Evolutionary conservation across 192 early-diverging fungal species (phyloP).

Genomic region (Coemansia interrupta): DNA sequence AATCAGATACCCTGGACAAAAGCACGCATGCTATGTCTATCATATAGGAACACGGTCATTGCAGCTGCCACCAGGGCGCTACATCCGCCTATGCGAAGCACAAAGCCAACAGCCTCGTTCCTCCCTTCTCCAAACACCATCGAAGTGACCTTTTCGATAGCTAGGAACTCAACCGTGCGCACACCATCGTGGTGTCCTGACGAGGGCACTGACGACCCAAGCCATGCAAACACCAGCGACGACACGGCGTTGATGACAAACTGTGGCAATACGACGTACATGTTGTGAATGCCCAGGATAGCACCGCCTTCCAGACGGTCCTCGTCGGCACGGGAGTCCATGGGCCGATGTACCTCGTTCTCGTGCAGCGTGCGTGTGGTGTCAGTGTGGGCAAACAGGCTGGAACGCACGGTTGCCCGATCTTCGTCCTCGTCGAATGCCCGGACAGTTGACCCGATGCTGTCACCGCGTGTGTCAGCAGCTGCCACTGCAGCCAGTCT

Average conservation of each 20-base stretch:
- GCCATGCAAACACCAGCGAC: conserved; percentile 45
- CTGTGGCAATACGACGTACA: conserved; percentile 95
- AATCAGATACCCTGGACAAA: conserved; percentile 14
- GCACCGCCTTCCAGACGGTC: conserved; percentile 56
- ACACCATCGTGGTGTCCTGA: not conserved
- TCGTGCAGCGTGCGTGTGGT: conserved; percentile 2
- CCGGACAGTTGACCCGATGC: conserved; percentile 38
- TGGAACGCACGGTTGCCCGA: conserved; percentile 1
- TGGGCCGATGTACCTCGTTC: conserved; percentile 1
- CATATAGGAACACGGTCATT: conserved; percentile 40
- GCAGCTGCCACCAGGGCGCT: conserved; percentile 40
- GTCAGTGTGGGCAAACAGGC: conserved; percentile 2
- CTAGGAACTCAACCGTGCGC: conserved; percentile 45
- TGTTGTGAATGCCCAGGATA: conserved; percentile 92
- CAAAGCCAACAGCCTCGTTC: conserved; percentile 27
- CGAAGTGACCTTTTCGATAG: conserved; percentile 16
- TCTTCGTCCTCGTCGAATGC: conserved; percentile 14
- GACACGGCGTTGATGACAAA: conserved; percentile 62
- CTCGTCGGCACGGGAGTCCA: too few relatives aligned
- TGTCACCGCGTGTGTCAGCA: conserved; percentile 20
- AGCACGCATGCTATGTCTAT: conserved; percentile 33
- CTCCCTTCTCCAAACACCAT: not conserved
- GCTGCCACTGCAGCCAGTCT: not conserved
- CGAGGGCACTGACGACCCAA: conserved; percentile 13
- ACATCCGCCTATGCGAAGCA: conserved; percentile 42